Conservation (phyloP, 805 yeast genomes). For the Teunomyces lycoperdinae region DNA sequence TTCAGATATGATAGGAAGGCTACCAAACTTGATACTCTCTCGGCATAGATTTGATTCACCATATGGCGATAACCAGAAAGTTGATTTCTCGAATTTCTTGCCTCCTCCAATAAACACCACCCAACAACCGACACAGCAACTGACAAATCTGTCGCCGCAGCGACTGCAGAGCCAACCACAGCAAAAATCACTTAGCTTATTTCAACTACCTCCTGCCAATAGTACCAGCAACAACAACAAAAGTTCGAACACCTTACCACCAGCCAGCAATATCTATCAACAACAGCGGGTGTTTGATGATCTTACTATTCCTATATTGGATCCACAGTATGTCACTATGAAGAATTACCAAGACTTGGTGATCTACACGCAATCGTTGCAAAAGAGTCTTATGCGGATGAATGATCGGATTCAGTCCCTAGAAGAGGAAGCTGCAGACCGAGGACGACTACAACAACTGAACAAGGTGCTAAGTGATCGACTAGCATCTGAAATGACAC, state of each 20-base stretch:
- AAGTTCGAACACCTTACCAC: background rate
- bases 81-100: background rate
- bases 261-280: background rate
- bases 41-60: background rate
- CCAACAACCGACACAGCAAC: background rate
- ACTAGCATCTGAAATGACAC: background rate
- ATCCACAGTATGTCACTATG: constrained; percentile 6
- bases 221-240: background rate
- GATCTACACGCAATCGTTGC: constrained; percentile 31
- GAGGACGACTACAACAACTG: background rate
- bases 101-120: constrained; percentile 9
- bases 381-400: constrained; percentile 24
- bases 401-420: constrained; percentile 23
- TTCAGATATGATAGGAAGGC: background rate
- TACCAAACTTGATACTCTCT: background rate
- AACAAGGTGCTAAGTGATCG: too few species aligned
- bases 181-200: constrained; percentile 7
- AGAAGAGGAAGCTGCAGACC: constrained; percentile 24
- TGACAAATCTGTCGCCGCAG: constrained; percentile 10
- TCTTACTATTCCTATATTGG: background rate
- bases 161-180: constrained; percentile 15
- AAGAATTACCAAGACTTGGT: constrained; percentile 34
- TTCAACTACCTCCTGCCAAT: constrained; percentile 4
- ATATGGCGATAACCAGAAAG: background rate
- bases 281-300: background rate